Base-by-base conservation (phyloP, 1,284 basidiomycete species). In the Puccinia horiana region DNA sequence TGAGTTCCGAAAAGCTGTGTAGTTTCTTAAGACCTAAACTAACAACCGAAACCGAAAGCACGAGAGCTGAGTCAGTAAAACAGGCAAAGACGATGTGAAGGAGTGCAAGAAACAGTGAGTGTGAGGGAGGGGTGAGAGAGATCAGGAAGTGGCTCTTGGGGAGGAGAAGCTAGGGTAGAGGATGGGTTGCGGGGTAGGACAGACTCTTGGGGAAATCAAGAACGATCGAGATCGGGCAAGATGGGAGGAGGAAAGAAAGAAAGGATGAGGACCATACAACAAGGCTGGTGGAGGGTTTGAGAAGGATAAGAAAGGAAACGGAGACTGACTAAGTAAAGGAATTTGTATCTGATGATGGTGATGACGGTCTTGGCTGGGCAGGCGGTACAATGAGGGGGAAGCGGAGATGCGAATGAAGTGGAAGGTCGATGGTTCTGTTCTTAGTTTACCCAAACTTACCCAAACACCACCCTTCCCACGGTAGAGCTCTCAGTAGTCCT, bases 161-260 rank as follows among this genome's bases (percentile, higher is more conserved):
- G 29, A 65, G 8, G 61, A 29, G 67, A 47, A 47, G 42, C 44
- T n/a, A 6, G 4, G 32, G 29, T 47, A 12, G 37, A 72, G 47
- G 73, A 75, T 9, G 16, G 73, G 14, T 73, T 6, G n/a, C 18
- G 47, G 12, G 42, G 8, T 49, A 12, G 44, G 58, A 61, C 58
- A 61, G 61, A 63, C 32, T 65, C 18, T 35, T 40, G 35, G 18
- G 16, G 18, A 32, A 42, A 42, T 40, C 63, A 65, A 32, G 32
- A 65, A 65, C 37, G 63, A 65, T 65, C 37, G 37, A 35, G 63
- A 65, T 65, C 63, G 63, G 32, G 63, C 35, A 40, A 65, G 63
- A 42, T 26, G 63, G 3, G 37, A 37, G 63, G 35, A 42, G 29
- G 16, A 16, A 32, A 58, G 56, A 6, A 26, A 37, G 63, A n/a